phyloP scores from a whole-genome alignment of 2,329 filamentous ascomycete genomes.

The Phialophora chinensis region DNA sequence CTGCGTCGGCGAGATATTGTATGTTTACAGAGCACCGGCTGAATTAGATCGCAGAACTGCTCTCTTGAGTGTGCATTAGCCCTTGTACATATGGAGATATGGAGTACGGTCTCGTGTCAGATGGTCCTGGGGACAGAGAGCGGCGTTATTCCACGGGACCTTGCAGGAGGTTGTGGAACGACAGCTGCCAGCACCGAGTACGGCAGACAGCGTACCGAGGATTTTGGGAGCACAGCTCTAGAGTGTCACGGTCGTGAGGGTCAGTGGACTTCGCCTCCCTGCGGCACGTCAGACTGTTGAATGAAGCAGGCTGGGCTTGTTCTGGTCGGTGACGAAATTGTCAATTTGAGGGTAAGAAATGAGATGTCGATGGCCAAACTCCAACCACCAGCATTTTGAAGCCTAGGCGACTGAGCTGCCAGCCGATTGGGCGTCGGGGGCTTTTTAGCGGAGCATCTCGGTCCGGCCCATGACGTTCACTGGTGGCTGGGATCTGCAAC shows the following conservation, averaged over 20 bases:
- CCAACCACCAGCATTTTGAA: conserved; percentile 28
- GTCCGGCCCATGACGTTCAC: not conserved
- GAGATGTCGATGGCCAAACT: conserved; percentile 18
- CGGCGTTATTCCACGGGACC: not conserved
- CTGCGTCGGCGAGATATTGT: not conserved
- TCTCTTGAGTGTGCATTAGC: not conserved
- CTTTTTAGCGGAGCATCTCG: not conserved
- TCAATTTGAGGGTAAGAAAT: not conserved
- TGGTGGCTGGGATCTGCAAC: conserved; percentile 24
- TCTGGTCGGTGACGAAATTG: conserved; percentile 1
- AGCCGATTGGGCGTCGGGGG: conserved; percentile 9
- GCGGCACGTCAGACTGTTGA: not conserved
- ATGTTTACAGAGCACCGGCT: not conserved
- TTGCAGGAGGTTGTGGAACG: not conserved
- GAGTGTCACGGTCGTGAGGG: not conserved
- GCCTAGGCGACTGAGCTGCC: not conserved
- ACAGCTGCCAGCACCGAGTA: not conserved
- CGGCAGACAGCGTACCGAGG: not conserved
- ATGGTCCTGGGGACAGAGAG: not conserved
- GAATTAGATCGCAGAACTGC: not conserved
- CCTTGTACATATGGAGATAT: not conserved
- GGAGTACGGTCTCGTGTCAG: no score
- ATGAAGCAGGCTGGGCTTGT: conserved; percentile 10
- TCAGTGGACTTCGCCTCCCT: not conserved
- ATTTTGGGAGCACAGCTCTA: not conserved